Percentiles rank a stretch among this genome's conserved stretches.
These are phyloP conservation scores for Peronosclerospora sorghi DNA, from an alignment of 352 stramenopile species.

Conservation along the genomic window DNA sequence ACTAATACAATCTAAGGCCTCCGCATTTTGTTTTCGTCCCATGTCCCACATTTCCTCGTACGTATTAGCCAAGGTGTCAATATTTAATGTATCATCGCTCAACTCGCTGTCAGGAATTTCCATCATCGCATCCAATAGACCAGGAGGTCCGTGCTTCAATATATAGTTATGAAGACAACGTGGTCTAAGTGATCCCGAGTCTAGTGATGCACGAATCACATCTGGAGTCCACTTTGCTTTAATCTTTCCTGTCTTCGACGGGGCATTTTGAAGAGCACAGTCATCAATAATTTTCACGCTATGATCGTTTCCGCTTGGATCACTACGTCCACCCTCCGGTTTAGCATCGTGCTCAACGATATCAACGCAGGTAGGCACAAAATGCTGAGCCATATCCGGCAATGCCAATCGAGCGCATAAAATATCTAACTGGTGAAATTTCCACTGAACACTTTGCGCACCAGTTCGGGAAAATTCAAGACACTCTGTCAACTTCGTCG, in stretches of 20 bases:
- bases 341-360: conserved; percentile 37
- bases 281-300: conserved; percentile 51
- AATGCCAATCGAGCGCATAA: conserved; percentile 65
- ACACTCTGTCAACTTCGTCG: conserved; percentile 45
- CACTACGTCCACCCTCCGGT: conserved; percentile 16
- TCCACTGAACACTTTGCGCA: conserved; percentile 32
- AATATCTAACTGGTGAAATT: conserved; percentile 68
- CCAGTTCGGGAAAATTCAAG: conserved; percentile 20
- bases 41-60: conserved; percentile 70
- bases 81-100: conserved; percentile 31
- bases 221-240: conserved; percentile 50
- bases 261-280: conserved; percentile 43
- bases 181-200: conserved; percentile 46
- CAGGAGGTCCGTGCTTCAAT: conserved; percentile 35
- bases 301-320: conserved; percentile 11
- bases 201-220: conserved; percentile 45
- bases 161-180: conserved; percentile 65
- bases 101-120: conserved; percentile 15
- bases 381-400: conserved; percentile 63
- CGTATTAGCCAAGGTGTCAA: conserved; percentile 41
- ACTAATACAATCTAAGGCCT: conserved; percentile 65
- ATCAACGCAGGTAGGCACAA: conserved; percentile 60
- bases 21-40: conserved; percentile 38
- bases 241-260: conserved; percentile 48
- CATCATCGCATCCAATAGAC: conserved; percentile 38